These are phyloP conservation scores for Coprinopsis cinerea DNA, from an alignment of 768 basidiomycete genomes.

Conservation along the genomic window DNA sequence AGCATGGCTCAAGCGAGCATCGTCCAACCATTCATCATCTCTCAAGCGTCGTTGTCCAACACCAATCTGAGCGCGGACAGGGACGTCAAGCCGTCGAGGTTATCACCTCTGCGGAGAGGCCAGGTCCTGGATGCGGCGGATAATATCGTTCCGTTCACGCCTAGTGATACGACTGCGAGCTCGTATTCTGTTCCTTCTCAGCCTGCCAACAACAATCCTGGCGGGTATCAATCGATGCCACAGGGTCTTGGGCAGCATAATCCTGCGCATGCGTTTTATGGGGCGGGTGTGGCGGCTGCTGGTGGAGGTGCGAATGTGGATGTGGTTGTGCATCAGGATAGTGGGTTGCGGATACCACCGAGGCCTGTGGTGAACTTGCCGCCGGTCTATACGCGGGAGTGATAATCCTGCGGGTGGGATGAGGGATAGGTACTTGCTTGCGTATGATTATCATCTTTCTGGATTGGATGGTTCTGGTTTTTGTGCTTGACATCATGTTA, in stretches of 20 bases:
- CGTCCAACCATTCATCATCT: not conserved
- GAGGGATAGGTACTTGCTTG: not conserved
- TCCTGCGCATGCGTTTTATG: not conserved
- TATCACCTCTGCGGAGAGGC: not conserved
- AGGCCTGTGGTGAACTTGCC: not conserved
- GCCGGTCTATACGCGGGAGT: not conserved
- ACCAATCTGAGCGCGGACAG: not conserved
- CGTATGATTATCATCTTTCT: not conserved
- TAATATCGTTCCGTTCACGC: not conserved
- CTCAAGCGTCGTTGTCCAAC: not conserved
- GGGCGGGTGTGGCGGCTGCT: not conserved
- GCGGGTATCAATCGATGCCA: not conserved
- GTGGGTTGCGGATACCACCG: not conserved
- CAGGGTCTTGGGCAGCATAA: not conserved
- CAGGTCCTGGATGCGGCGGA: not conserved
- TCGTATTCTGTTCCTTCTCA: not conserved
- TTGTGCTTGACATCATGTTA: too few species aligned
- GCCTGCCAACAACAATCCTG: not conserved
- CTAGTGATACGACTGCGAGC: not conserved
- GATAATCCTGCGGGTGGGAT: not conserved
- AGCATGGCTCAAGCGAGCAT: not conserved
- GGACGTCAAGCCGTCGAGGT: not conserved
- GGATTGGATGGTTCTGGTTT: not conserved
- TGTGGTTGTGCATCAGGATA: not conserved
- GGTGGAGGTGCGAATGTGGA: too few species aligned